Conservation (phyloP, 2,329 filamentous ascomycete genomes). For the Cercospora zeina region DNA sequence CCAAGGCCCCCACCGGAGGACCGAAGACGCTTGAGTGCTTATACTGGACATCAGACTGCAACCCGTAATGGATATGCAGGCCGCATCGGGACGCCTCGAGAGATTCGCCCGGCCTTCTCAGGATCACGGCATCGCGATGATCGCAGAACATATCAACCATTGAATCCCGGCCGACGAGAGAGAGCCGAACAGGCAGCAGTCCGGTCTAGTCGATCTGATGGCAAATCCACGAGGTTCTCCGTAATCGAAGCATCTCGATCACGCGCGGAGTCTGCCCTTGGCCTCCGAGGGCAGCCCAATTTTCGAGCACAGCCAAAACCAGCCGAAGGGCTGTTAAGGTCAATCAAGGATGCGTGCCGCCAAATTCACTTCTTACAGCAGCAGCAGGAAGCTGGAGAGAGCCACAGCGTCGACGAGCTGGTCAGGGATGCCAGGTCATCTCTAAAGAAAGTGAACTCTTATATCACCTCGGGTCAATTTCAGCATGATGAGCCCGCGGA, state of each 20-base stretch:
- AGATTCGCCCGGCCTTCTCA: background rate
- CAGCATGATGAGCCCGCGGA: constrained; percentile 25
- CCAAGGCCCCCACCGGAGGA: constrained; percentile 1
- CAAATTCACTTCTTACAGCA: constrained; percentile 26
- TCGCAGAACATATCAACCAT: background rate
- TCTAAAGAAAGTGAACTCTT: constrained; percentile 23
- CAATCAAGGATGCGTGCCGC: constrained; percentile 27
- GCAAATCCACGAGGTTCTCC: constrained; percentile 1
- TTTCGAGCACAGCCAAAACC: constrained; percentile 13
- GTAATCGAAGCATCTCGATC: constrained; percentile 3
- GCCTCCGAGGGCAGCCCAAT: constrained; percentile 11
- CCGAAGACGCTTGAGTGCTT: constrained; percentile 15
- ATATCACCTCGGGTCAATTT: constrained; percentile 24
- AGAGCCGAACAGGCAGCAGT: background rate
- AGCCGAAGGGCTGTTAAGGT: constrained; percentile 15
- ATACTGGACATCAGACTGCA: background rate
- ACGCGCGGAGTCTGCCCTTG: background rate
- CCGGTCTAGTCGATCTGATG: background rate
- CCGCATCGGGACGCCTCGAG: background rate
- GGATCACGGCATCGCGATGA: background rate
- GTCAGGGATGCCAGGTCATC: constrained; percentile 16
- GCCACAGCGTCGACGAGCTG: constrained; percentile 21
- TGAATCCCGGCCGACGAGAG: constrained; percentile 11
- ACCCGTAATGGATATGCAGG: constrained; percentile 1
- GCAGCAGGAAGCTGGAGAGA: constrained; percentile 24